These are phyloP conservation scores for Hyaloperonospora brassicae DNA, from an alignment of 352 stramenopile genomes.

Conservation along the genomic window DNA sequence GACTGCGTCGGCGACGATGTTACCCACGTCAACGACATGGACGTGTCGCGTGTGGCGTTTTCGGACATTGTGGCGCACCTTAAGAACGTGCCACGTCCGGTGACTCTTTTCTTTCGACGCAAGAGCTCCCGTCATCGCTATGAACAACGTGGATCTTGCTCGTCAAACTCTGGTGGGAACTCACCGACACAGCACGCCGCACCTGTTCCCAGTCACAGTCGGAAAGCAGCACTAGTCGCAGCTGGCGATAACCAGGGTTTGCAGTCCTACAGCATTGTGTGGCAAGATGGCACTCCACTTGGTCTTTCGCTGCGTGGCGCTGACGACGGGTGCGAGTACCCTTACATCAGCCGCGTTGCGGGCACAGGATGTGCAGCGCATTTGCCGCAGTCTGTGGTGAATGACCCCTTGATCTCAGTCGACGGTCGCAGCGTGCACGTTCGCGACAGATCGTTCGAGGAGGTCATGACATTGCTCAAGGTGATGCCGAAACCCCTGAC, in stretches of 20 bases:
- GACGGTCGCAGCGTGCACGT: slow-evolving; percentile 73
- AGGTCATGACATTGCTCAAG: slow-evolving; percentile 84
- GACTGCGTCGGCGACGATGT: slow-evolving; percentile 77
- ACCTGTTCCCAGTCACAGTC: slow-evolving; percentile 30
- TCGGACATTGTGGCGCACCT: slow-evolving; percentile 71
- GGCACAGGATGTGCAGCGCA: slow-evolving; percentile 74
- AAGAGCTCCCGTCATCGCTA: slow-evolving; percentile 20
- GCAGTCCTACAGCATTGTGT: slow-evolving; percentile 79
- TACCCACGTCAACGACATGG: slow-evolving; percentile 82
- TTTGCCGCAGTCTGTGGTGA: slow-evolving; percentile 63
- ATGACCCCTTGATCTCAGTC: slow-evolving; percentile 71
- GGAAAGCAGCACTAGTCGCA: slow-evolving; percentile 23
- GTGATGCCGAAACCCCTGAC: slow-evolving; percentile 82
- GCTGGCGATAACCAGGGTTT: slow-evolving; percentile 29
- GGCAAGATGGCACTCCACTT: slow-evolving; percentile 66
- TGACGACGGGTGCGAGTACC: slow-evolving; percentile 68
- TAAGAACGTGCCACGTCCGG: slow-evolving; percentile 67
- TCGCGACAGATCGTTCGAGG: slow-evolving; percentile 78
- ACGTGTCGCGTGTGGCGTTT: slow-evolving; percentile 65
- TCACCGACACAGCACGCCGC: slow-evolving; percentile 36
- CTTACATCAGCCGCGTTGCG: slow-evolving; percentile 82
- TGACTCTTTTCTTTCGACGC: slow-evolving; percentile 72
- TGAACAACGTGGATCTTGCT: slow-evolving; percentile 31
- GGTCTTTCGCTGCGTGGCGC: slow-evolving; percentile 69
- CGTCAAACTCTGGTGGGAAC: slow-evolving; percentile 29